A percentile compares a stretch with the other conserved stretches of the same genome.
phyloP scores from a whole-genome alignment of 768 basidiomycete species.

The Mycena leptocephala region DNA sequence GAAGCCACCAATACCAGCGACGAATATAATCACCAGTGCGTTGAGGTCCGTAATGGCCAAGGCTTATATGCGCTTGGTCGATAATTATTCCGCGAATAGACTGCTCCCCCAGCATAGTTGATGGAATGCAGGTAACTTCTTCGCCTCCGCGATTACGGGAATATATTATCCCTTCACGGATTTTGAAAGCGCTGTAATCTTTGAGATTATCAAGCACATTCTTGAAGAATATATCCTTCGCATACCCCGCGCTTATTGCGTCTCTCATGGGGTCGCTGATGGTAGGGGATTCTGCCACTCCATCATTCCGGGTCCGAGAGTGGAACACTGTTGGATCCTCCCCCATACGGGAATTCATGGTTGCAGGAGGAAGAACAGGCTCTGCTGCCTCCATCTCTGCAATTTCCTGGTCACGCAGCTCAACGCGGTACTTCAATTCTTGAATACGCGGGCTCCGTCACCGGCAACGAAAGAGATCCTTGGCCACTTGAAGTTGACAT shows the following conservation, averaged over 20 bases:
- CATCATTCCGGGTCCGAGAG: not conserved
- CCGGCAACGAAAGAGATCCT: too few relatives aligned
- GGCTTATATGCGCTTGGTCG: constrained; percentile 41
- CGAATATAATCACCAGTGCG: constrained; percentile 49
- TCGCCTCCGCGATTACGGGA: not conserved
- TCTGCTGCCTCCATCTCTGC: constrained; percentile 17
- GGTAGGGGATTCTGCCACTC: not conserved
- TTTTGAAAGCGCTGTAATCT: not conserved
- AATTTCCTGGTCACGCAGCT: constrained; percentile 25
- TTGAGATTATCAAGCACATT: not conserved
- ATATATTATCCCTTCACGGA: not conserved
- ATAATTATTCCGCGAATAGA: constrained; percentile 9
- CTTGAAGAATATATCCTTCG: not conserved
- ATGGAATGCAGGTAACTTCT: not conserved
- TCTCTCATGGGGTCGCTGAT: not conserved
- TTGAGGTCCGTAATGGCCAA: constrained; percentile 53
- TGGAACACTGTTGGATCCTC: not conserved
- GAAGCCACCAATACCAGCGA: constrained; percentile 52
- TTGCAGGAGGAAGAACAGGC: too few relatives aligned
- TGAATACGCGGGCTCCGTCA: constrained; percentile 12
- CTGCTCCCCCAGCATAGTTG: too few relatives aligned
- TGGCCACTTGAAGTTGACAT: too few relatives aligned
- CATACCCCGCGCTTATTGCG: not conserved
- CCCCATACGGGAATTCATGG: too few relatives aligned
- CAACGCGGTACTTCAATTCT: constrained; percentile 6